Evolutionary conservation across 352 stramenopile genomes (phyloP).

Genomic region (Globisporangium ultimum): DNA sequence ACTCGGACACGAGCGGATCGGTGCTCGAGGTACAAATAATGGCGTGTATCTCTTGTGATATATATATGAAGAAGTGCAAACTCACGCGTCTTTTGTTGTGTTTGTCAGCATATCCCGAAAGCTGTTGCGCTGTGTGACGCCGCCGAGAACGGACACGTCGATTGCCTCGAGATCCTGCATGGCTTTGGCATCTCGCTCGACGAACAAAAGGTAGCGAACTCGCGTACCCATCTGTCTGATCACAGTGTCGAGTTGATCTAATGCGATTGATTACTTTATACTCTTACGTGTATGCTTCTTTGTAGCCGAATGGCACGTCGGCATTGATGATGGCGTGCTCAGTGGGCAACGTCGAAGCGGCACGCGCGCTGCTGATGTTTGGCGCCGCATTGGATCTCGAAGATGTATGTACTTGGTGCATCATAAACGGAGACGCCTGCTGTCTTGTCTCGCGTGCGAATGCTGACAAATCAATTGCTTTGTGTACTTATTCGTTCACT

Average conservation of each 20-base stretch:
- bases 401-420: slow-evolving; percentile 42
- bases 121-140: slow-evolving; percentile 78
- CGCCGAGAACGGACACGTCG: slow-evolving; percentile 76
- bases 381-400: slow-evolving; percentile 79
- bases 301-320: slow-evolving; percentile 71
- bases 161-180: slow-evolving; percentile 81
- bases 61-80: slow-evolving; percentile 5
- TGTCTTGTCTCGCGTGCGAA: not conserved
- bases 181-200: slow-evolving; percentile 77
- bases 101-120: slow-evolving; percentile 62
- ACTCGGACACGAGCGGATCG: slow-evolving; percentile 57
- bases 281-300: slow-evolving; percentile 5
- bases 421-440: too few species aligned
- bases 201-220: slow-evolving; percentile 76
- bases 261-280: not conserved
- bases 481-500: not conserved
- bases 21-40: slow-evolving; percentile 47
- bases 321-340: slow-evolving; percentile 84
- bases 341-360: slow-evolving; percentile 82
- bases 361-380: slow-evolving; percentile 80
- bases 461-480: too few species aligned
- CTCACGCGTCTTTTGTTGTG: slow-evolving; percentile 12
- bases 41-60: slow-evolving; percentile 6
- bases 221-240: too few species aligned
- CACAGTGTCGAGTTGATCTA: too few species aligned